Evolutionary conservation across 768 basidiomycete species (phyloP).

Genomic region (Sistotremastrum suecicum): DNA sequence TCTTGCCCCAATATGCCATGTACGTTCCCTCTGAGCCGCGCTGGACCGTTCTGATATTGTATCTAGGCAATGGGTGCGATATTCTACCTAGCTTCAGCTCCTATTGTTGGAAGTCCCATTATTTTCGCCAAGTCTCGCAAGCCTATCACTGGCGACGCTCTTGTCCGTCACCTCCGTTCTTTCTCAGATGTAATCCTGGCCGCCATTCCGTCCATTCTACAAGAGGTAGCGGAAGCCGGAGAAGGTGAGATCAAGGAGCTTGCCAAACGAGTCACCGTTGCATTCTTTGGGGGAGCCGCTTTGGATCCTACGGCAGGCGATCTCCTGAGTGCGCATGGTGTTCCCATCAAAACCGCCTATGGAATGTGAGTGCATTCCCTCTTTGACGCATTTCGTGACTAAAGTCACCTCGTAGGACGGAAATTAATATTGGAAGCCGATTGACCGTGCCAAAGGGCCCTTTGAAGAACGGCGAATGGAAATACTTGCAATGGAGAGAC

Average conservation of each 20-base stretch:
- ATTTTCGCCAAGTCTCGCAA: neutral
- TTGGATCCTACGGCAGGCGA: conserved; percentile 5
- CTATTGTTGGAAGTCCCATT: neutral
- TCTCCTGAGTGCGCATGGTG: conserved; percentile 1
- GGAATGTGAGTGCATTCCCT: conserved; percentile 5
- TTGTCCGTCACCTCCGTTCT: neutral
- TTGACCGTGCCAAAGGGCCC: conserved; percentile 5
- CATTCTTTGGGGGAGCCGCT: conserved; percentile 9
- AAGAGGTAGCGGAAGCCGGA: neutral
- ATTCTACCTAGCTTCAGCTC: neutral
- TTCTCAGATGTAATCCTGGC: neutral
- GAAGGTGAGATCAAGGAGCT: neutral
- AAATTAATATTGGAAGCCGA: conserved; percentile 4
- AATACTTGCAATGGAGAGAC: conserved; percentile 4
- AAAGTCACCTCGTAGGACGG: conserved; percentile 6
- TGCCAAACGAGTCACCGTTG: conserved; percentile 3
- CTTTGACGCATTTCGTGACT: neutral
- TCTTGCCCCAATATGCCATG: no score
- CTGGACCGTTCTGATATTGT: no score
- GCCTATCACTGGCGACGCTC: neutral
- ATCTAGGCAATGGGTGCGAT: conserved; percentile 1
- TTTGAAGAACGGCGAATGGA: conserved; percentile 6
- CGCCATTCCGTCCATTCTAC: conserved; percentile 1
- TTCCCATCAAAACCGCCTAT: conserved; percentile 2
- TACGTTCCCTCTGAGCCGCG: no score